Evolutionary conservation across 2,329 filamentous ascomycete species (phyloP), one percentile per base, ranked within the genome.

Genomic region (Phaeomoniella chlamydospora): DNA sequence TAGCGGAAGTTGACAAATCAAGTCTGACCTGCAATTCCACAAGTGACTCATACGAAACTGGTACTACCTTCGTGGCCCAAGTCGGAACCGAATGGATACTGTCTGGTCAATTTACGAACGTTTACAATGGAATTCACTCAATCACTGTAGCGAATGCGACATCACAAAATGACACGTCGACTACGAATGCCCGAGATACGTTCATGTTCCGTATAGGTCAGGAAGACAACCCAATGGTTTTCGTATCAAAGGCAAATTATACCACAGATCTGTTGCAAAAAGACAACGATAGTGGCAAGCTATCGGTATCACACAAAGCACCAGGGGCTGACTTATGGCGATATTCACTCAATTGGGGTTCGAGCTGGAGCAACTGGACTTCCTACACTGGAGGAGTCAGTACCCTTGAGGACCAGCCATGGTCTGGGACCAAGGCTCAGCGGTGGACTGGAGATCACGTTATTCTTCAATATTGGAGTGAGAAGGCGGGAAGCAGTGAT

Each of bases 141-240:
- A 47, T 72, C 37, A 68, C 62, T 1, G 47, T 72, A 31, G 58
- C 54, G 39, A 70, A 71, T 39, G 56, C 59, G 11, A 54, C 58
- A 2, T 15, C 29, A 13, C 55, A 54, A 31, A 45, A 54, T 10
- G 50, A 49, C 10, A 55, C 54, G 1, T 53, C 52, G 15, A 53
- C 50, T 26, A 70, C 66, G 3, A 55, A 59, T 32, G 52, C 65
- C 1, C 50, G 55, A 13, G 68, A 73, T 39, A 60, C 31, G n/a
- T 34, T 73, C 49, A 57, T 73, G 47, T 52, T 73, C 43, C 66
- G 71, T 11, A 57, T 74, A 37, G 72, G 71, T 13, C 55, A 63
- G 37, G 39, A 40, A 2, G 56, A 65, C 39, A 76, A 76, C 46
- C 70, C 70, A 0, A 63, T 75, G 33, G 60, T 73, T 2, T 74